A percentile compares a stretch with the other conserved stretches of the same genome.
These are phyloP conservation scores for Fusarium fujikuroi DNA, from an alignment of 2,329 filamentous ascomycete genomes.

Conservation along the genomic window DNA sequence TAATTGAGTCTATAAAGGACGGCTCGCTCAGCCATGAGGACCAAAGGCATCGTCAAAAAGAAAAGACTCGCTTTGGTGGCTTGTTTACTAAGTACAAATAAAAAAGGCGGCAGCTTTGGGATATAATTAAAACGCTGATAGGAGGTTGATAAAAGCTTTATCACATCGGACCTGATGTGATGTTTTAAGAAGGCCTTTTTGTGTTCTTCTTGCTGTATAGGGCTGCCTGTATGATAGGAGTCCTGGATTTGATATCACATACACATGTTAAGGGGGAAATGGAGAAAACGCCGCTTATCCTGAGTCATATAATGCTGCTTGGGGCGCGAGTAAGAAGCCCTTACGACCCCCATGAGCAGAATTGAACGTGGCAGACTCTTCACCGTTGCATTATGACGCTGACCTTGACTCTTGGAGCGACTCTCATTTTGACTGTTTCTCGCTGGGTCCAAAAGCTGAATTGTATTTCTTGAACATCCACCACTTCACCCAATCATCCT, in stretches of 20 bases:
- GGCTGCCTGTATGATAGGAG: rapidly evolving
- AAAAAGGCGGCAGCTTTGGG: background rate
- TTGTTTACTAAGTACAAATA: background rate
- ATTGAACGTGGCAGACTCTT: background rate
- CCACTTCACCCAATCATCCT: background rate
- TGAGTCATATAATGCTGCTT: background rate
- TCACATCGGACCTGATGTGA: rapidly evolving
- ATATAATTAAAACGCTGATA: background rate
- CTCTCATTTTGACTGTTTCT: rapidly evolving
- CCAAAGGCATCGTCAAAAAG: background rate
- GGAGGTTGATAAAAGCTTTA: background rate
- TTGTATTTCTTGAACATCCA: background rate
- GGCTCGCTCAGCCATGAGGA: background rate
- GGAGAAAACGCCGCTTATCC: background rate
- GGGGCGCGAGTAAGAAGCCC: no score
- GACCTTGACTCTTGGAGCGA: rapidly evolving
- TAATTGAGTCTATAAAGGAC: background rate
- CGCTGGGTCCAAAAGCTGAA: no score
- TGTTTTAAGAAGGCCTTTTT: background rate
- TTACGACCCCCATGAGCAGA: no score
- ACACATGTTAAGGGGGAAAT: background rate
- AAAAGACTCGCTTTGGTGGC: background rate
- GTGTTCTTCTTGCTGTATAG: background rate
- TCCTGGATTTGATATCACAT: no score
- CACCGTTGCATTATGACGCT: background rate